Evolutionary conservation across 2,329 filamentous ascomycete genomes (phyloP).

Genomic region (Coniochaeta sp.): DNA sequence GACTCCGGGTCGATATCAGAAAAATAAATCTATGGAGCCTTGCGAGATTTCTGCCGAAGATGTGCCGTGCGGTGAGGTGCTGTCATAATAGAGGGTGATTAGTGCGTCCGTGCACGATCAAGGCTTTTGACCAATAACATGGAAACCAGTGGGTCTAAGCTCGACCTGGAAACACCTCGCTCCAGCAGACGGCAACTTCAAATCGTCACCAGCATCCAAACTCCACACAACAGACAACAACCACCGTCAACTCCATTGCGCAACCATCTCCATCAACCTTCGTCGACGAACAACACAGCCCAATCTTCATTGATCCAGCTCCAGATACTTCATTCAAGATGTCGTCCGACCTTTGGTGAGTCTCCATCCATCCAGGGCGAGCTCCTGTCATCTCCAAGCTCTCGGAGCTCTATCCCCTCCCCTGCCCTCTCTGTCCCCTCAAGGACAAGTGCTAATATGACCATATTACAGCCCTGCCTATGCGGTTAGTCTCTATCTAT

Average conservation of each 20-base stretch:
- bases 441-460: conserved; percentile 32
- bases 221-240: conserved; percentile 2
- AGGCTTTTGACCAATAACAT: conserved; percentile 14
- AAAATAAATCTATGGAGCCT: no score
- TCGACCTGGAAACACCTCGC: conserved; percentile 25
- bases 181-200: conserved; percentile 7
- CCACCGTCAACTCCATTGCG: background rate
- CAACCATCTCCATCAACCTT: background rate
- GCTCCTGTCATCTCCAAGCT: conserved; percentile 11
- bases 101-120: conserved; percentile 5
- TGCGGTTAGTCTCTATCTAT: conserved; percentile 69
- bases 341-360: conserved; percentile 18
- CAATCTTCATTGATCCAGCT: background rate
- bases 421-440: no score
- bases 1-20: no score
- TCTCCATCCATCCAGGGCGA: conserved; percentile 5
- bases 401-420: background rate
- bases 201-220: conserved; percentile 2
- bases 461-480: conserved; percentile 74
- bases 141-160: background rate
- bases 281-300: background rate
- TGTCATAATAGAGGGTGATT: no score
- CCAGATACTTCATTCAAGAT: conserved; percentile 13
- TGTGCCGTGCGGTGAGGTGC: no score
- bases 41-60: no score